Percentiles rank a stretch among this genome's conserved stretches.
phyloP scores from a whole-genome alignment of 2,329 filamentous ascomycete genomes.

The Claviceps maximensis region DNA sequence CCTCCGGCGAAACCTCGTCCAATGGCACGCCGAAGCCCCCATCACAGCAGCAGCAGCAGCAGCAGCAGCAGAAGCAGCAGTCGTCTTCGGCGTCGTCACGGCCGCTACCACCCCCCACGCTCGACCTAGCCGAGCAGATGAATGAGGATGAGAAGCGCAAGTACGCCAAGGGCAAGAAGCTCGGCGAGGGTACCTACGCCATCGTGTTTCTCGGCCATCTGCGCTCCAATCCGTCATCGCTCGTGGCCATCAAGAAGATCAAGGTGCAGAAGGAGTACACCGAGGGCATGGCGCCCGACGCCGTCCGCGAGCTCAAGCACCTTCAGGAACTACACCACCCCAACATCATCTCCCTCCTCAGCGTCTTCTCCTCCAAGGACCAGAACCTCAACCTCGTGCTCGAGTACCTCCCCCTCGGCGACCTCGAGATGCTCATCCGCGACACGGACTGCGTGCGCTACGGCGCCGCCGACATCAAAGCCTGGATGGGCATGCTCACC shows the following conservation, averaged over 20 bases:
- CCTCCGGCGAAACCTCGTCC: constrained; percentile 26
- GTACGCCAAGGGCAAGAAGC: constrained; percentile 84
- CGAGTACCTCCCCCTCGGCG: constrained; percentile 85
- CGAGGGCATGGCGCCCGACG: constrained; percentile 87
- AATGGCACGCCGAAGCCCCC: constrained; percentile 29
- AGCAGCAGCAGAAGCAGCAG: not conserved
- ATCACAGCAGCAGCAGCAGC: constrained; percentile 1
- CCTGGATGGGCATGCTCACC: constrained; percentile 96
- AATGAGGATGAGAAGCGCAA: constrained; percentile 74
- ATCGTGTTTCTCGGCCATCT: constrained; percentile 86
- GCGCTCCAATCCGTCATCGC: constrained; percentile 52
- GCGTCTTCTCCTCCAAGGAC: constrained; percentile 90
- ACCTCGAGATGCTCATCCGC: constrained; percentile 87
- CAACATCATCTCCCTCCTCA: constrained; percentile 86
- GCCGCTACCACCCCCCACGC: constrained; percentile 23
- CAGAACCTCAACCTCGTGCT: constrained; percentile 94
- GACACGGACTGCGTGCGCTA: constrained; percentile 69
- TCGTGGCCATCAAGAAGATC: constrained; percentile 90
- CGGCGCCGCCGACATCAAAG: constrained; percentile 81
- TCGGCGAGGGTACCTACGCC: constrained; percentile 95
- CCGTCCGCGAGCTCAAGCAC: constrained; percentile 89
- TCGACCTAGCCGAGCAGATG: constrained; percentile 63
- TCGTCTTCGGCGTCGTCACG: constrained; percentile 12
- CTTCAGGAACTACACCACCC: constrained; percentile 88
- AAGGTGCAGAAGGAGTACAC: constrained; percentile 75